Percentiles rank a stretch among this genome's conserved stretches.
phyloP scores from a whole-genome alignment of 306 rosid species.

The Prunus armeniaca region DNA sequence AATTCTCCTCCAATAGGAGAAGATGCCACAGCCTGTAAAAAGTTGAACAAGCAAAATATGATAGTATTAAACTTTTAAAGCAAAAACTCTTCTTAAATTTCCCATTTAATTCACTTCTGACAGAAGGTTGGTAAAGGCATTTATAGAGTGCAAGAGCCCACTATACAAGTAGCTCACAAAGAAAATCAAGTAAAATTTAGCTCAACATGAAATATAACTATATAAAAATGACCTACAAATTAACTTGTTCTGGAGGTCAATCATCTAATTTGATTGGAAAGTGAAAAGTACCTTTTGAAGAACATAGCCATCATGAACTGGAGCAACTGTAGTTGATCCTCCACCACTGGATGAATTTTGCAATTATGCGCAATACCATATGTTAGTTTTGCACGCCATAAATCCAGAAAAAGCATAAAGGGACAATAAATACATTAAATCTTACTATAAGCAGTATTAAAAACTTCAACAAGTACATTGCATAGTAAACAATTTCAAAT shows the following conservation, averaged over 20 bases:
- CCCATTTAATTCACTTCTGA: background rate
- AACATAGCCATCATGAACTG: slow-evolving; percentile 98
- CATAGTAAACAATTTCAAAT: background rate
- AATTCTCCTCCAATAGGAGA: slow-evolving; percentile 96
- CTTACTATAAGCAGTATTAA: background rate
- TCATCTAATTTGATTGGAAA: background rate
- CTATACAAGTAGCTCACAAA: background rate
- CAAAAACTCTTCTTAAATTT: slow-evolving; percentile 8
- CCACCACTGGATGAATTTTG: slow-evolving; percentile 67
- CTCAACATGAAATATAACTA: background rate
- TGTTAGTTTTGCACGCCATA: slow-evolving; percentile 22
- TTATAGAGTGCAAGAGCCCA: background rate
- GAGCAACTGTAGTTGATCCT: slow-evolving; percentile 95
- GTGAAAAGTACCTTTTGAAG: slow-evolving; percentile 74
- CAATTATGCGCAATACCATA: slow-evolving; percentile 19
- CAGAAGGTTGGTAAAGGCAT: background rate
- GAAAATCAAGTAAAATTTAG: background rate
- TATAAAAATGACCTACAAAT: background rate
- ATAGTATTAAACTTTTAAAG: background rate
- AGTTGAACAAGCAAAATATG: slow-evolving; percentile 22
- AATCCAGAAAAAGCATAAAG: background rate
- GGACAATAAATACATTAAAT: background rate
- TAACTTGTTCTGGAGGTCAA: background rate
- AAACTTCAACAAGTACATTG: background rate
- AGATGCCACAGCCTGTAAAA: slow-evolving; percentile 76